Conservation (phyloP, 352 stramenopile species). For the Phytophthora sp. region DNA sequence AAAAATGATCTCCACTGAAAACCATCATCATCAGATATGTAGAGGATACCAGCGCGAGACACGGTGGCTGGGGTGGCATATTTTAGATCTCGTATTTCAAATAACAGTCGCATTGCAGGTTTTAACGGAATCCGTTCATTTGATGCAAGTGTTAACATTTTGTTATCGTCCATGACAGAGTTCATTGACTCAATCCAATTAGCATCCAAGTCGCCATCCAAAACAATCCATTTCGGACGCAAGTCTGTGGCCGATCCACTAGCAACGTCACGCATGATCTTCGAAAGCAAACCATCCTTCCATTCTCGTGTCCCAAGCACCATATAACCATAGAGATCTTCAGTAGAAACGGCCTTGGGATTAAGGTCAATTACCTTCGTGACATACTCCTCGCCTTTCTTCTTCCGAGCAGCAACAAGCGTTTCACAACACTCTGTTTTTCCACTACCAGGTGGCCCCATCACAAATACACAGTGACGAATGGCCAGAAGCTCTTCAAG, state of each 20-base stretch:
- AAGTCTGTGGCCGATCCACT: conserved; percentile 64
- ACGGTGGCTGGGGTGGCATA: conserved; percentile 96
- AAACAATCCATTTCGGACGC: conserved; percentile 94
- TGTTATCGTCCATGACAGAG: conserved; percentile 92
- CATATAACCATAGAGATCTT: conserved; percentile 97
- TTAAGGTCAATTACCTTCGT: conserved; percentile 92
- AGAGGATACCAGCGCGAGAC: conserved; percentile 95
- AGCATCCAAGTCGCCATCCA: conserved; percentile 92
- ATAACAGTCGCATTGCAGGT: conserved; percentile 94
- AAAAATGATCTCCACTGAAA: conserved; percentile 94
- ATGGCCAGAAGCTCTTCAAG: conserved; percentile 95
- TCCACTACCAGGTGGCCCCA: conserved; percentile 92
- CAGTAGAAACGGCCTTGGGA: conserved; percentile 95
- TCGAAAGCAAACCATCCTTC: conserved; percentile 95
- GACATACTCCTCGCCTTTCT: conserved; percentile 62
- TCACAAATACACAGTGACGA: conserved; percentile 96
- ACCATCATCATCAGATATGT: conserved; percentile 92
- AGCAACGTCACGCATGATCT: conserved; percentile 93
- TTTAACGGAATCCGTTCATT: conserved; percentile 97
- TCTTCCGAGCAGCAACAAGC: conserved; percentile 81
- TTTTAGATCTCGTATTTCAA: conserved; percentile 95
- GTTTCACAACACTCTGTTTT: conserved; percentile 96
- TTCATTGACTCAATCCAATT: conserved; percentile 94
- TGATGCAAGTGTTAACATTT: conserved; percentile 90
- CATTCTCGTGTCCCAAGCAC: conserved; percentile 93